Base-by-base conservation (phyloP, 345 rosid genomes). In the Durio zibethinus region DNA sequence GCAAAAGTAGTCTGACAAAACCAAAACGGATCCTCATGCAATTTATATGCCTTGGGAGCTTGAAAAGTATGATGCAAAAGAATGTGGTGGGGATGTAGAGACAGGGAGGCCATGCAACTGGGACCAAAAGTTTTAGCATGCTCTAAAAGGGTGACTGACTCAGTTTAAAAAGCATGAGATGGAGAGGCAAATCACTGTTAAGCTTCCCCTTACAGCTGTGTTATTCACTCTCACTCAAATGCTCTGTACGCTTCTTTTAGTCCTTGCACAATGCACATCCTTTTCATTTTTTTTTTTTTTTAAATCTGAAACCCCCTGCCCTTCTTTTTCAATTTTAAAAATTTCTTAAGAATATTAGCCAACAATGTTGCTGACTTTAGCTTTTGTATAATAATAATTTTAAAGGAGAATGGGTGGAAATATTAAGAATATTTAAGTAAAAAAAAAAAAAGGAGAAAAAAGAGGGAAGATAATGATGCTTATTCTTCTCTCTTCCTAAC, bases 11-110 rank as follows among this genome's bases (percentile, higher is more conserved):
- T 25, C 20, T 25, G 23, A 50, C 21, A 68, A 25, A 68, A 25
- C 27, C 23, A 25, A 20, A 68, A 15, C 10, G 56, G 14, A 2
- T 16, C 5, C 4, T 63, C 43, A 33, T 25, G 35, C 35, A 12
- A 59, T 23, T 11, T 11, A 72, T 36, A 56, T 67, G 77, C 73
- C 35, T 40, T 14, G 63, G 70, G 71, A 72, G 80, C 76, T 65
- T 43, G 27, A 36, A 78, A 78, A 80, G 29, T 27, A 38, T n/a
- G 11, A 12, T 27, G 18, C 5, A 43, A 35, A 74, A 43, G 59
- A 61, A 29, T 74, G 67, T 63, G 77, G 75, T 33, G 75, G 68
- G 76, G 21, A 18, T 0, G 27, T 38, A 10, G 70, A n/a, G 31
- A 61, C 65, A 66, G 33, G 53, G 29, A 36, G 31, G 25, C 38